These are phyloP conservation scores for Leccinum subrobustum DNA, from an alignment of 1,284 basidiomycete genomes.

Conservation along the genomic window DNA sequence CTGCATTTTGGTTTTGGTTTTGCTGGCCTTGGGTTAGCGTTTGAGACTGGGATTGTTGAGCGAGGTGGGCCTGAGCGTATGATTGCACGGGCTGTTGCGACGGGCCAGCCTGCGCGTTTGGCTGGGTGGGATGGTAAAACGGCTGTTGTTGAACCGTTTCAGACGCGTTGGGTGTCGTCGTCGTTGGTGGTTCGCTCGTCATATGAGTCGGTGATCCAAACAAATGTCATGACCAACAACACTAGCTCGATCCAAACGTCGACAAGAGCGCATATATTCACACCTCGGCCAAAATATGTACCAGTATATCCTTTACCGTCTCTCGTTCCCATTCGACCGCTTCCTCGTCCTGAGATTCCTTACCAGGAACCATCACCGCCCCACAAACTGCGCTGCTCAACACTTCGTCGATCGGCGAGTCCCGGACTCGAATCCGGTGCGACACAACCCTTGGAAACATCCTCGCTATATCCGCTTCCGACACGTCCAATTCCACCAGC, in stretches of 20 bases:
- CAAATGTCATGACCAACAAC: not conserved
- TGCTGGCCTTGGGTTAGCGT: constrained; percentile 19
- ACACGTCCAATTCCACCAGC: constrained; percentile 50
- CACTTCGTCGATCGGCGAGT: constrained; percentile 66
- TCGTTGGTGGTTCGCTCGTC: constrained; percentile 13
- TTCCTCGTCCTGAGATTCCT: constrained; percentile 25
- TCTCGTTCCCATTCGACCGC: constrained; percentile 35
- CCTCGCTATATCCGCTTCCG: constrained; percentile 68
- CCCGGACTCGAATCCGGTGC: constrained; percentile 65
- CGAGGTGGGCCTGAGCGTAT: constrained; percentile 20
- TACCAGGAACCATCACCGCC: constrained; percentile 34
- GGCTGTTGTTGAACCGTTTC: constrained; percentile 19
- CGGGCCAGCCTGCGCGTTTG: constrained; percentile 12
- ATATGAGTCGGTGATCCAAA: constrained; percentile 11
- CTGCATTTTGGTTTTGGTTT: constrained; percentile 20
- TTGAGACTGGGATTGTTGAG: constrained; percentile 20
- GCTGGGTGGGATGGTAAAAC: constrained; percentile 7
- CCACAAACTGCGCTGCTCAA: constrained; percentile 59
- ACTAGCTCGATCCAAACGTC: not conserved
- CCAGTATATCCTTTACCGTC: constrained; percentile 59
- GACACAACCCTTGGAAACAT: constrained; percentile 68
- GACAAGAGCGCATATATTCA: constrained; percentile 24
- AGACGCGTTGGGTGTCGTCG: constrained; percentile 7
- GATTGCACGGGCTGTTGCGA: constrained; percentile 21
- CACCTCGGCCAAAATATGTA: constrained; percentile 54